Percentiles rank a stretch among this genome's conserved stretches.
Conservation (phyloP, 83 land plant species). For the Isoetes engelmannii region DNA sequence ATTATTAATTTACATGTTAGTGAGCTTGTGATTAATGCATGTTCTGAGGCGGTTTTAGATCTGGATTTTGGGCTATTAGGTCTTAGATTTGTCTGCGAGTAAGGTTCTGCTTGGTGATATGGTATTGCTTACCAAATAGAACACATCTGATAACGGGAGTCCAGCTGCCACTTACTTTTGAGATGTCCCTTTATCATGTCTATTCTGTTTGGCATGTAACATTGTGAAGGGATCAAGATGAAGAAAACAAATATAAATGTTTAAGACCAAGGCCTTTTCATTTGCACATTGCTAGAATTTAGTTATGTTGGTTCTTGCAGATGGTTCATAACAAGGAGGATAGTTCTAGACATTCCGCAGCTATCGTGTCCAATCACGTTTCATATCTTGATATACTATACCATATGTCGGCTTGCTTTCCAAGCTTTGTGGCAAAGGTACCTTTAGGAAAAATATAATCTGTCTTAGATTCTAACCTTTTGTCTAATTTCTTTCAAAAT, state of each 20-base stretch:
- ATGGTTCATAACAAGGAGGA: background rate
- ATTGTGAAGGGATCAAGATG: too few species aligned
- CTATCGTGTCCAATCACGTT: constrained; percentile 84
- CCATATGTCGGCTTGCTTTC: constrained; percentile 97
- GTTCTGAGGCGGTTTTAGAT: too few species aligned
- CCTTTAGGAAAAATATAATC: constrained; percentile 7
- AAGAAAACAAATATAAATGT: background rate
- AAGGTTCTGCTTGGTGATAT: too few species aligned
- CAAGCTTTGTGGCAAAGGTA: constrained; percentile 99
- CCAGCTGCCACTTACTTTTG: too few species aligned
- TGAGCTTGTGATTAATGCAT: too few species aligned
- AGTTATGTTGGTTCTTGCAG: background rate
- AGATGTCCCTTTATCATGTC: too few species aligned
- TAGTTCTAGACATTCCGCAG: constrained; percentile 44
- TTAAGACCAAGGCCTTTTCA: background rate
- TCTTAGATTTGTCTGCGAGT: too few species aligned
- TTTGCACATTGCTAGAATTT: background rate
- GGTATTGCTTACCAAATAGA: too few species aligned
- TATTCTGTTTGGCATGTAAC: too few species aligned
- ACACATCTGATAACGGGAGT: too few species aligned
- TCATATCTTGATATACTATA: constrained; percentile 90
- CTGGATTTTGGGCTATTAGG: too few species aligned
- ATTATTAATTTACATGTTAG: too few species aligned
- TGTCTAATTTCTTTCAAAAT: background rate
- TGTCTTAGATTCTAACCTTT: background rate